Percentiles rank a stretch among this genome's conserved stretches.
phyloP scores from a whole-genome alignment of 1,139 yeast genomes.

The Hyphopichia buzzinii region DNA sequence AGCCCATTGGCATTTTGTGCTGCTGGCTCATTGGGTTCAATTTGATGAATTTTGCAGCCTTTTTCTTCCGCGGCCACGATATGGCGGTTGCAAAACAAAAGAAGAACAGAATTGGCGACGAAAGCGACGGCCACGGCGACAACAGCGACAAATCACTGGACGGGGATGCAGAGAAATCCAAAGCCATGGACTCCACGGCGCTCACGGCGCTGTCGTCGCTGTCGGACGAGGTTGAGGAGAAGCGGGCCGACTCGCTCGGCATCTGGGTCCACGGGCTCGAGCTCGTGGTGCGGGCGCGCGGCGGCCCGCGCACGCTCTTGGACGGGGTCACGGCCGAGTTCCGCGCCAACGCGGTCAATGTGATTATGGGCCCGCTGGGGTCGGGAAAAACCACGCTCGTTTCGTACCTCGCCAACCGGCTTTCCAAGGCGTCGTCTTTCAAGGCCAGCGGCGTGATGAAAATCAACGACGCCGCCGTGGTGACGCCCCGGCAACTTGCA shows the following conservation, averaged over 20 bases:
- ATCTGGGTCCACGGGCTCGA: neutral
- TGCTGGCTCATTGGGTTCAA: slow-evolving; percentile 62
- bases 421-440: slow-evolving; percentile 35
- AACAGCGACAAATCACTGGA: slow-evolving; percentile 27
- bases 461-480: slow-evolving; percentile 24
- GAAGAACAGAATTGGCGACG: slow-evolving; percentile 32
- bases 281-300: neutral
- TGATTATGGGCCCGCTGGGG: slow-evolving; percentile 88
- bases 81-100: slow-evolving; percentile 50
- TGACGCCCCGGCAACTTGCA: slow-evolving; percentile 44
- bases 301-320: slow-evolving; percentile 22
- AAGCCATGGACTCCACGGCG: slow-evolving; percentile 23
- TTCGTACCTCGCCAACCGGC: slow-evolving; percentile 63
- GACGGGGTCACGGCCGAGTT: slow-evolving; percentile 56
- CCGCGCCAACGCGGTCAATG: slow-evolving; percentile 64
- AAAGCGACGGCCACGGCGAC: slow-evolving; percentile 21
- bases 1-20: slow-evolving; percentile 60
- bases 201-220: neutral
- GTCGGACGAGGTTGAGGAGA: neutral
- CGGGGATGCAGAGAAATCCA: slow-evolving; percentile 55
- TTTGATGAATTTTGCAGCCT: slow-evolving; percentile 43
- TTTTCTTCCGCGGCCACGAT: slow-evolving; percentile 50
- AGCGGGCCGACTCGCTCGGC: neutral
- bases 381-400: slow-evolving; percentile 79
- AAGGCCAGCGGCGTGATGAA: slow-evolving; percentile 23